A percentile compares a stretch with the other conserved stretches of the same genome.
Conservation (phyloP, 257 asterid genomes). For the Buddleja alternifolia region DNA sequence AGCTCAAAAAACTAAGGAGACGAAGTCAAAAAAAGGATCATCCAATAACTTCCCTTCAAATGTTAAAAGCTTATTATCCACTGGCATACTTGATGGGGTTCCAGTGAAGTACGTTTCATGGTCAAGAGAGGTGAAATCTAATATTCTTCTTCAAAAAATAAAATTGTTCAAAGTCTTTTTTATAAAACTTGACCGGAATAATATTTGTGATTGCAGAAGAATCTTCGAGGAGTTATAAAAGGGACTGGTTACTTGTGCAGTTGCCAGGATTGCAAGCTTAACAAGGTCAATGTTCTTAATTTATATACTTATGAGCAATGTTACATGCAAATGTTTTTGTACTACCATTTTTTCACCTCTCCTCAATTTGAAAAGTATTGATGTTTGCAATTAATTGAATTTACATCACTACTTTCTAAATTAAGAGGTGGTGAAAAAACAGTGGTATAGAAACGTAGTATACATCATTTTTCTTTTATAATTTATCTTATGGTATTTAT, state of each 20-base stretch:
- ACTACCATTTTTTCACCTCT: no score
- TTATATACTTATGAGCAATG: neutral
- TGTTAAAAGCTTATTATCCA: slow-evolving; percentile 72
- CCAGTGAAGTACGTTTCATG: slow-evolving; percentile 87
- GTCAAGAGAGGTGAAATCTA: slow-evolving; percentile 74
- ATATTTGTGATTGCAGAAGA: slow-evolving; percentile 54
- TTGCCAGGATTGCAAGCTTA: slow-evolving; percentile 70
- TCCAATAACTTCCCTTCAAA: slow-evolving; percentile 69
- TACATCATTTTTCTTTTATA: neutral
- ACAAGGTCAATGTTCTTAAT: slow-evolving; percentile 47
- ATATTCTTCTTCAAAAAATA: neutral
- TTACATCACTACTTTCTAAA: no score
- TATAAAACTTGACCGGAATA: slow-evolving; percentile 1
- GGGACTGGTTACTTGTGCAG: slow-evolving; percentile 77
- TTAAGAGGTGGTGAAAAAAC: no score
- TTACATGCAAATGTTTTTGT: no score
- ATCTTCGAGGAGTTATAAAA: slow-evolving; percentile 64
- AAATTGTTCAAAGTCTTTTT: neutral
- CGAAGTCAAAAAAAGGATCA: slow-evolving; percentile 46
- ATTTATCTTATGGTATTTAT: no score
- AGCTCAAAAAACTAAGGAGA: slow-evolving; percentile 47
- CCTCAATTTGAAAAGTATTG: no score
- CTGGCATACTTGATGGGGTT: slow-evolving; percentile 89
- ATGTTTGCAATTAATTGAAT: no score
- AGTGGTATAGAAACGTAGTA: no score